Evolutionary conservation across 2,329 filamentous ascomycete species (phyloP).

Genomic region (Fusarium sublunatum): DNA sequence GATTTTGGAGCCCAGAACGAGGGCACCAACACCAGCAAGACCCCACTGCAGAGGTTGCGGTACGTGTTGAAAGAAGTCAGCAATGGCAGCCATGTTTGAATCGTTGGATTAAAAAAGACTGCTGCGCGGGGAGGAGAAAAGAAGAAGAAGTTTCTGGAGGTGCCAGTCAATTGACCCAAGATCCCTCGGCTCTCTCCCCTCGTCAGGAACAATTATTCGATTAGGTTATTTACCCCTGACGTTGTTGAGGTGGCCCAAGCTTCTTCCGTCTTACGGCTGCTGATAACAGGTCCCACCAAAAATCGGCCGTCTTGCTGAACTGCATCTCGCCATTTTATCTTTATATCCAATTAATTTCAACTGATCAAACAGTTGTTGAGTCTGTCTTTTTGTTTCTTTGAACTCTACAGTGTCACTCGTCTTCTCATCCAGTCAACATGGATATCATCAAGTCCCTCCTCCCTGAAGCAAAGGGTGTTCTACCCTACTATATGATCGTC

Average conservation of each 20-base stretch:
- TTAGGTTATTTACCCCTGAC: conserved; percentile 40
- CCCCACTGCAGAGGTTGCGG: conserved; percentile 59
- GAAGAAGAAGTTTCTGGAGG: not conserved
- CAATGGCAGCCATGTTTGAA: conserved; percentile 46
- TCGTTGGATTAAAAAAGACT: not conserved
- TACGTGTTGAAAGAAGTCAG: conserved; percentile 49
- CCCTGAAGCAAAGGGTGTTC: conserved; percentile 62
- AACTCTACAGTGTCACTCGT: not conserved
- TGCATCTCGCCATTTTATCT: conserved; percentile 7
- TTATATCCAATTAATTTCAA: not conserved
- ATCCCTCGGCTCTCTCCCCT: conserved; percentile 39
- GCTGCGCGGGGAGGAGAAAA: not conserved
- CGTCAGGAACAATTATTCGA: conserved; percentile 19
- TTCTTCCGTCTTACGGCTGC: conserved; percentile 27
- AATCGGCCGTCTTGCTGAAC: conserved; percentile 11
- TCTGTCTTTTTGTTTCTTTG: not conserved
- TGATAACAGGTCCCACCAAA: conserved; percentile 35
- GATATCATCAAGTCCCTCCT: conserved; percentile 58
- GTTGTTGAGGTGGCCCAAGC: conserved; percentile 48
- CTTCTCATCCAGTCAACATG: conserved; percentile 50
- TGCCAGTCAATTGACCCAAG: conserved; percentile 14
- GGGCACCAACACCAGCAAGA: conserved; percentile 66
- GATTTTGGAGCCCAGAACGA: conserved; percentile 67
- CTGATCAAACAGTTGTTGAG: conserved; percentile 11
- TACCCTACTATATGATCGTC: conserved; percentile 69